These are phyloP conservation scores for Fusarium austroafricanum DNA, from an alignment of 2,329 filamentous ascomycete genomes.

Conservation along the genomic window DNA sequence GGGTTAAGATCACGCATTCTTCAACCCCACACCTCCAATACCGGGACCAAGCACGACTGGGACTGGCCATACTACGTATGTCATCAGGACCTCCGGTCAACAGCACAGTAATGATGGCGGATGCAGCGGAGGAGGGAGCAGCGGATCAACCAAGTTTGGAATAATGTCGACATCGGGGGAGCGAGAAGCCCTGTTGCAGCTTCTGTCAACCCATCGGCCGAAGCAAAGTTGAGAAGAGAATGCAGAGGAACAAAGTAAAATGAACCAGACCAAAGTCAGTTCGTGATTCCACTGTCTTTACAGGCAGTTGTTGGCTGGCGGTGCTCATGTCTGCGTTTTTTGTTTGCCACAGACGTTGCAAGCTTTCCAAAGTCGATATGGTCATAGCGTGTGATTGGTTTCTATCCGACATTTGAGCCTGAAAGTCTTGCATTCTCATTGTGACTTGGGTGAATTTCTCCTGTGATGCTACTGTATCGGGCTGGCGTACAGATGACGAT, in stretches of 20 bases:
- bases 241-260: constrained; percentile 31
- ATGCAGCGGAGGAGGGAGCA: constrained; percentile 30
- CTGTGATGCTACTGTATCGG: background rate
- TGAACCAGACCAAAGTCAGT: constrained; percentile 15
- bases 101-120: constrained; percentile 21
- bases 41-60: constrained; percentile 18
- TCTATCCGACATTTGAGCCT: constrained; percentile 7
- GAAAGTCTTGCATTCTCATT: background rate
- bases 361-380: constrained; percentile 26
- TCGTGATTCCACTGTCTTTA: constrained; percentile 21
- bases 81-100: constrained; percentile 26
- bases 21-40: constrained; percentile 39
- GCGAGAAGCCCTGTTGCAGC: constrained; percentile 14
- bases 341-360: constrained; percentile 31
- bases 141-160: constrained; percentile 22
- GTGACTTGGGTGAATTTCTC: background rate
- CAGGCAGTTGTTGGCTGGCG: constrained; percentile 4
- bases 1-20: constrained; percentile 18
- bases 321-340: constrained; percentile 6
- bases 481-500: constrained; percentile 4
- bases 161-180: constrained; percentile 20
- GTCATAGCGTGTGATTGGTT: constrained; percentile 27
- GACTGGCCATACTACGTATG: constrained; percentile 16
- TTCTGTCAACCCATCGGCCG: constrained; percentile 2
- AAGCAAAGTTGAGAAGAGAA: constrained; percentile 26